Conservation (phyloP, 2,329 filamentous ascomycete species). For the Tolypocladium tundrense region DNA sequence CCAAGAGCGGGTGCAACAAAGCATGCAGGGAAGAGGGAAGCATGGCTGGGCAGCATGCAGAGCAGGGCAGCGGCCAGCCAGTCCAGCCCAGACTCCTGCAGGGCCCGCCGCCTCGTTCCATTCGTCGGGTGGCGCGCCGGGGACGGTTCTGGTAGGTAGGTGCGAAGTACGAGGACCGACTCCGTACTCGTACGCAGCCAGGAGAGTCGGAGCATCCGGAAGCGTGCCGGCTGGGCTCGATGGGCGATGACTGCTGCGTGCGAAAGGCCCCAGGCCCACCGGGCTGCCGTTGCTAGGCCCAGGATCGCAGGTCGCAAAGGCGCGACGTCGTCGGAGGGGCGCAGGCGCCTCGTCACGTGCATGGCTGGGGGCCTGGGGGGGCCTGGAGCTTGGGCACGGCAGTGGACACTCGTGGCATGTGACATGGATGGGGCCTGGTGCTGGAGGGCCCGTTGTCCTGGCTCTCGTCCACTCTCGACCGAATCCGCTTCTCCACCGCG, state of each 20-base stretch:
- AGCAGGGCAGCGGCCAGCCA: no score
- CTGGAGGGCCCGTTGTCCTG: not conserved
- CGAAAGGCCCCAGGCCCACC: not conserved
- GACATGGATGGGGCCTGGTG: not conserved
- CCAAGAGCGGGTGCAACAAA: not conserved
- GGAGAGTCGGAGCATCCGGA: no score
- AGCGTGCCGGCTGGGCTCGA: no score
- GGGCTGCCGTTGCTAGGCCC: not conserved
- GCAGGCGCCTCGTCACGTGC: not conserved
- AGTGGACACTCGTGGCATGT: no score
- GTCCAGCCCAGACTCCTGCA: no score
- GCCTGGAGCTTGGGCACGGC: not conserved
- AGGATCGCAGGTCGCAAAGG: not conserved
- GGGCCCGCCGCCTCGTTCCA: no score
- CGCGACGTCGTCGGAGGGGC: not conserved
- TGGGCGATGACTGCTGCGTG: not conserved
- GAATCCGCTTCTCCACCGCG: not conserved
- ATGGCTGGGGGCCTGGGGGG: not conserved
- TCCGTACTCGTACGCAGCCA: no score
- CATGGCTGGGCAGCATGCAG: no score
- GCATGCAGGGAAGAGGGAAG: no score
- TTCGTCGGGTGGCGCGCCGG: no score
- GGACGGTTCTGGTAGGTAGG: no score
- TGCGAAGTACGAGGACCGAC: no score
- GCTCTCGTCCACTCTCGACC: not conserved